A percentile compares a stretch with the other conserved stretches of the same genome.
Evolutionary conservation across 805 yeast species (phyloP).

Genomic region (Candida schatavii): DNA sequence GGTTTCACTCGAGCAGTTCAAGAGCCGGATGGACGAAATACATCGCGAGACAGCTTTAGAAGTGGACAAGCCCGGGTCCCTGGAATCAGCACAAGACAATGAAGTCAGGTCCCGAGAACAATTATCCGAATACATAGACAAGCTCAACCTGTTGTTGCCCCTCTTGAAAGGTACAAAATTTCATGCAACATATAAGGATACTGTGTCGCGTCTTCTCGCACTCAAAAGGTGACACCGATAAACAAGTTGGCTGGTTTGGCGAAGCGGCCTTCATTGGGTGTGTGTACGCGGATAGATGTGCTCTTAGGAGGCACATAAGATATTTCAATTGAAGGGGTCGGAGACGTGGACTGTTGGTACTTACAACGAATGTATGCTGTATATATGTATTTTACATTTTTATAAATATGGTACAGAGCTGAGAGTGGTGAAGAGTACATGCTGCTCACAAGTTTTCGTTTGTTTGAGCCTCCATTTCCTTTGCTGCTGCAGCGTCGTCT

Average conservation of each 20-base stretch:
- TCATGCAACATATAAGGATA: slow-evolving; percentile 47
- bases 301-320: no score
- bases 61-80: background rate
- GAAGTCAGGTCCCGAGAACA: slow-evolving; percentile 12
- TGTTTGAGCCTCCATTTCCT: background rate
- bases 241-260: no score
- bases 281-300: no score
- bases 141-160: slow-evolving; percentile 47
- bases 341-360: no score
- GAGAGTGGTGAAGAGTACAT: no score
- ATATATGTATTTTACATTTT: no score
- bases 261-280: no score
- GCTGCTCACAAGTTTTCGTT: no score
- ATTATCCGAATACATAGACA: slow-evolving; percentile 42
- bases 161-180: slow-evolving; percentile 53
- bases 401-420: background rate
- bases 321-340: no score
- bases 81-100: background rate
- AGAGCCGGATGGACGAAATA: slow-evolving; percentile 45
- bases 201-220: slow-evolving; percentile 36
- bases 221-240: no score
- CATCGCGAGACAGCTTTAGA: slow-evolving; percentile 12
- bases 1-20: slow-evolving; percentile 42
- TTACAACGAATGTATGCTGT: no score
- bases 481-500: background rate